Evolutionary conservation across 1,139 yeast genomes (phyloP).

Genomic region (Yamadazyma friedrichii): DNA sequence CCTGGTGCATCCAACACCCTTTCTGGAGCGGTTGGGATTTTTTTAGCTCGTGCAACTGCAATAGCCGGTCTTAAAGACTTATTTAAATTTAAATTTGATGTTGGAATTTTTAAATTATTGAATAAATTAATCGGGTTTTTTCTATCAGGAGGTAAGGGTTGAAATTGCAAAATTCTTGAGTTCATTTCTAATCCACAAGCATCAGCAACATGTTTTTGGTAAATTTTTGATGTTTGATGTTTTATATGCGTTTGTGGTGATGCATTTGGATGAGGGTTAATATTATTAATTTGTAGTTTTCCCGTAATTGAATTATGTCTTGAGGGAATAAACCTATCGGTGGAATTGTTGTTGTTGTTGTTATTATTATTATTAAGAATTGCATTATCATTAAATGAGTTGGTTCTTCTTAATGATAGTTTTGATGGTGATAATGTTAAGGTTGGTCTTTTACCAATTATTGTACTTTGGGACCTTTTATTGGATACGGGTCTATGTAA

Average conservation of each 20-base stretch:
- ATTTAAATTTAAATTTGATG: constrained; percentile 14
- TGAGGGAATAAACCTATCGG: constrained; percentile 45
- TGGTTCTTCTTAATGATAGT: constrained; percentile 31
- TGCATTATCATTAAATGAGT: constrained; percentile 25
- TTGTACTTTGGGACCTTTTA: constrained; percentile 15
- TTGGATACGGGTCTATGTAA: constrained; percentile 18
- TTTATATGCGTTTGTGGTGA: constrained; percentile 57
- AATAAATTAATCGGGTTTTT: constrained; percentile 55
- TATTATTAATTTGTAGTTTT: constrained; percentile 29
- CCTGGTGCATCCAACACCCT: constrained; percentile 97
- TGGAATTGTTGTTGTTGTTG: constrained; percentile 14
- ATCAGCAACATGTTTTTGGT: constrained; percentile 85
- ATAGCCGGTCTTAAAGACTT: constrained; percentile 40
- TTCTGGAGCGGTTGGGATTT: constrained; percentile 86
- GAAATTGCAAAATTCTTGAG: constrained; percentile 81
- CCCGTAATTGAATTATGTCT: constrained; percentile 44
- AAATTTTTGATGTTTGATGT: constrained; percentile 68
- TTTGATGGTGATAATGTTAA: constrained; percentile 17
- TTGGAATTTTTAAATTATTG: constrained; percentile 16
- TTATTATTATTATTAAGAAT: constrained; percentile 6
- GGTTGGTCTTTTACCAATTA: constrained; percentile 10
- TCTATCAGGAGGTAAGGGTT: constrained; percentile 82
- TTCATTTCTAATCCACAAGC: constrained; percentile 91
- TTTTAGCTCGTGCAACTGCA: constrained; percentile 59
- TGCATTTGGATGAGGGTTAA: constrained; percentile 44